A percentile compares a stretch with the other conserved stretches of the same genome.
Conservation (phyloP, 2,329 filamentous ascomycete genomes). For the Lizonia empirigonia region DNA sequence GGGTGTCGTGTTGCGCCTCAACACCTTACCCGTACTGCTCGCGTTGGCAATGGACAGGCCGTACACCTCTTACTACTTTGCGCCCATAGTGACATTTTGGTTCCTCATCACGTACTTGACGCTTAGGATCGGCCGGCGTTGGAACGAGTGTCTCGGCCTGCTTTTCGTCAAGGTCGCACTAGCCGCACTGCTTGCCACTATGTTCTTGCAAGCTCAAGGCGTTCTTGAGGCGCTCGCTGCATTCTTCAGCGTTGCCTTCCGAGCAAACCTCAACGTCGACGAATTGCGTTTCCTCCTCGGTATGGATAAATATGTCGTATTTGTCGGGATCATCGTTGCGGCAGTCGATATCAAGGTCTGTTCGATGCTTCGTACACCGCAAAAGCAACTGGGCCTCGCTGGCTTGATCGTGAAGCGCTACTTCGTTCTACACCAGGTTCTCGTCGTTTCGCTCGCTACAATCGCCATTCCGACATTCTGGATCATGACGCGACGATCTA, state of each 20-base stretch:
- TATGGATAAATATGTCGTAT: slow-evolving; percentile 62
- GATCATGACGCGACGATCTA: slow-evolving; percentile 38
- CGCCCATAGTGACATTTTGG: slow-evolving; percentile 66
- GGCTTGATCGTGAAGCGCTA: slow-evolving; percentile 29
- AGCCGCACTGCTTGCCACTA: slow-evolving; percentile 51
- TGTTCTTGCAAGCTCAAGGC: slow-evolving; percentile 47
- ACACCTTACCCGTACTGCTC: slow-evolving; percentile 60
- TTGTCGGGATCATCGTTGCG: slow-evolving; percentile 60
- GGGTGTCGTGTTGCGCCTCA: slow-evolving; percentile 62
- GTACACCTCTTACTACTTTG: slow-evolving; percentile 65
- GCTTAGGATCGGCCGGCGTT: slow-evolving; percentile 50
- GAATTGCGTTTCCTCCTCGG: slow-evolving; percentile 59
- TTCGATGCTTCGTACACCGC: slow-evolving; percentile 26
- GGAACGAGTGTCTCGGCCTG: slow-evolving; percentile 53
- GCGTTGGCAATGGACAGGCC: slow-evolving; percentile 62
- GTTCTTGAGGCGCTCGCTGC: slow-evolving; percentile 52
- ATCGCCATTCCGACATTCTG: slow-evolving; percentile 43
- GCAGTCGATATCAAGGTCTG: slow-evolving; percentile 44
- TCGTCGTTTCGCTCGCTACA: slow-evolving; percentile 26
- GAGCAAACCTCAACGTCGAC: slow-evolving; percentile 56
- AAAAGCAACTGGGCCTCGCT: slow-evolving; percentile 9
- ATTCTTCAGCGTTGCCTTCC: slow-evolving; percentile 50
- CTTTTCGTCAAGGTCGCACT: slow-evolving; percentile 57
- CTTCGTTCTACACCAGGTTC: slow-evolving; percentile 20
- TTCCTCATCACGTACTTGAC: slow-evolving; percentile 64